A percentile compares a stretch with the other conserved stretches of the same genome.
Conservation (phyloP, 164 flowering plant genomes). For the Tetracentron sinense region DNA sequence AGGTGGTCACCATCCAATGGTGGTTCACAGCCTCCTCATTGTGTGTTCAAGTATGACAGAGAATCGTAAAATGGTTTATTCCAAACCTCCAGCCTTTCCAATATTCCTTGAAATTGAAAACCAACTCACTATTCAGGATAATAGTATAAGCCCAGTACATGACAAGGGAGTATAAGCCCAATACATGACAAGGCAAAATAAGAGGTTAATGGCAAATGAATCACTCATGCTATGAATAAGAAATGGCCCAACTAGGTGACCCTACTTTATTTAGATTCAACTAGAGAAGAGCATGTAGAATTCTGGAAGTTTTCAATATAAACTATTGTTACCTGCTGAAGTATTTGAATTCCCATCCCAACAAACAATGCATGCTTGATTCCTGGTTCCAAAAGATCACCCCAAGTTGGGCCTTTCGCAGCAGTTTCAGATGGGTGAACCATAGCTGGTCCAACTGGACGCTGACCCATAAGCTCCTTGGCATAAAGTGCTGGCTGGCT, state of each 20-base stretch:
- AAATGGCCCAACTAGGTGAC: no score
- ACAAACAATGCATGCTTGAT: slow-evolving; percentile 54
- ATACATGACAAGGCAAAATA: no score
- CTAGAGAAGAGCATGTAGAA: no score
- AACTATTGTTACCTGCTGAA: slow-evolving; percentile 46
- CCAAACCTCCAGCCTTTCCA: neutral
- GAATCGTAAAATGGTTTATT: no score
- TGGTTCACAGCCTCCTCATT: neutral
- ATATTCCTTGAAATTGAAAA: neutral
- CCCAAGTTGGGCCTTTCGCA: slow-evolving; percentile 36
- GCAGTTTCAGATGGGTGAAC: slow-evolving; percentile 46
- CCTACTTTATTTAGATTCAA: no score
- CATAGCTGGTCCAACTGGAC: slow-evolving; percentile 53
- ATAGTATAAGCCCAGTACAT: neutral
- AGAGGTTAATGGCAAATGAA: no score
- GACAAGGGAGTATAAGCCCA: no score
- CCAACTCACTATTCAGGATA: neutral
- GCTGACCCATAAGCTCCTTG: slow-evolving; percentile 41
- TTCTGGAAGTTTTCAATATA: neutral
- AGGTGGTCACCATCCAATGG: neutral
- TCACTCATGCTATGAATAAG: no score
- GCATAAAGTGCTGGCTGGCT: slow-evolving; percentile 52
- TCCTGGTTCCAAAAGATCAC: slow-evolving; percentile 49
- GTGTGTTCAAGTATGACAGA: neutral
- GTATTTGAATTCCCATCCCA: slow-evolving; percentile 55